phyloP scores from a whole-genome alignment of 2,329 filamentous ascomycete species.

The Purpureocillium takamizusanense region DNA sequence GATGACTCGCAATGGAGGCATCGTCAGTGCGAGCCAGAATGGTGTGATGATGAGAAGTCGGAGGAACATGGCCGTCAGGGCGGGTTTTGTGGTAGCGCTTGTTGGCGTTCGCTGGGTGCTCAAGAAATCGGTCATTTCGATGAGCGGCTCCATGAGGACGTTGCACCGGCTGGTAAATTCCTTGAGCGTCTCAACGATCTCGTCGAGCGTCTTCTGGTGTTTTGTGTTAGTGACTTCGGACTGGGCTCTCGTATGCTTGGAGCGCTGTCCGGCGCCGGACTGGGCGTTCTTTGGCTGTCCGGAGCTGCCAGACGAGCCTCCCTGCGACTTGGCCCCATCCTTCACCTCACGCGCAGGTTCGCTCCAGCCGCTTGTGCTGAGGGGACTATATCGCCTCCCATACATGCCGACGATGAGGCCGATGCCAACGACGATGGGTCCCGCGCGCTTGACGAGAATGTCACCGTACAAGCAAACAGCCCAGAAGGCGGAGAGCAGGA shows the following conservation, averaged over 20 bases:
- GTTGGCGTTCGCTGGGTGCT: slow-evolving; percentile 86
- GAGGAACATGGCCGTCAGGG: slow-evolving; percentile 81
- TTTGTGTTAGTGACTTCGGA: slow-evolving; percentile 57
- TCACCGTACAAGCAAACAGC: slow-evolving; percentile 78
- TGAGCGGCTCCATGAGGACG: slow-evolving; percentile 78
- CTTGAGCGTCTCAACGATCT: slow-evolving; percentile 90
- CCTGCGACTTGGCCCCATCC: slow-evolving; percentile 12
- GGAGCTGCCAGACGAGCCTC: slow-evolving; percentile 8
- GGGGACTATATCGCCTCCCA: slow-evolving; percentile 74
- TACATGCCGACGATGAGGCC: slow-evolving; percentile 89
- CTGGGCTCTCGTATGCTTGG: slow-evolving; percentile 32
- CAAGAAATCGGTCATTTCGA: slow-evolving; percentile 85
- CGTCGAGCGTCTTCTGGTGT: slow-evolving; percentile 90
- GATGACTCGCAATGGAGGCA: slow-evolving; percentile 76
- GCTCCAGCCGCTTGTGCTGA: slow-evolving; percentile 74
- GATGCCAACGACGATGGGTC: slow-evolving; percentile 72
- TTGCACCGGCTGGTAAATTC: slow-evolving; percentile 89
- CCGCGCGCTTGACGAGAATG: slow-evolving; percentile 68
- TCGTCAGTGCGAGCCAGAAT: slow-evolving; percentile 73
- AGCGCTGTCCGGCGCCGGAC: slow-evolving; percentile 11
- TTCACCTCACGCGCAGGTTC: slow-evolving; percentile 33
- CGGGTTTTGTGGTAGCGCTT: slow-evolving; percentile 81
- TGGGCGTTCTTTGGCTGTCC: slow-evolving; percentile 15
- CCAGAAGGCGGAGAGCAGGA: slow-evolving; percentile 82
- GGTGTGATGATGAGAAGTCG: slow-evolving; percentile 83